phyloP scores from a whole-genome alignment of 495 filamentous ascomycete species.

The Parachaetomium inaequale region DNA sequence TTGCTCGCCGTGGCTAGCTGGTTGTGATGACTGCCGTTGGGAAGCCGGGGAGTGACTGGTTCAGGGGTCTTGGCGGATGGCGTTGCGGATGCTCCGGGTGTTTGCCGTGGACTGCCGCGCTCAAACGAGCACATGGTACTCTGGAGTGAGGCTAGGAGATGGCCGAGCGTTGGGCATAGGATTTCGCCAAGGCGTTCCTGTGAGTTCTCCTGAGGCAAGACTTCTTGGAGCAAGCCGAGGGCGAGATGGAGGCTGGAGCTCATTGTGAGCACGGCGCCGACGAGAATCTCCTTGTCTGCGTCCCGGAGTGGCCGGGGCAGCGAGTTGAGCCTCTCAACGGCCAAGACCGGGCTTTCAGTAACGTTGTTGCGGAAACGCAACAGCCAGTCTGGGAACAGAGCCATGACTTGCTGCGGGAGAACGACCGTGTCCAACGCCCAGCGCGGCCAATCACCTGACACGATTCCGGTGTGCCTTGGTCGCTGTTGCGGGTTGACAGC shows the following conservation, averaged over 20 bases:
- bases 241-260: constrained; percentile 30
- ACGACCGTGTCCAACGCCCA: not conserved
- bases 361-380: constrained; percentile 24
- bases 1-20: not conserved
- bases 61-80: not conserved
- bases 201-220: constrained; percentile 30
- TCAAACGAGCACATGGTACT: constrained; percentile 21
- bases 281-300: constrained; percentile 30
- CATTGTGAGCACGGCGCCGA: constrained; percentile 30
- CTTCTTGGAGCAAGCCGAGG: constrained; percentile 27
- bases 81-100: not conserved
- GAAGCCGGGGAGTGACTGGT: not conserved
- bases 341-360: constrained; percentile 25
- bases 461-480: not conserved
- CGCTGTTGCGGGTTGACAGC: not conserved
- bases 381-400: constrained; percentile 30
- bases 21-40: not conserved
- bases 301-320: constrained; percentile 23
- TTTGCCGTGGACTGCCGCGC: not conserved
- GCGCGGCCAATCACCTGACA: constrained; percentile 12
- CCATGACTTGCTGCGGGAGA: constrained; percentile 26
- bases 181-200: constrained; percentile 31
- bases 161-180: constrained; percentile 29
- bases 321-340: constrained; percentile 27
- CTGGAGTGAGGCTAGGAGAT: constrained; percentile 23